Conservation (phyloP, 2,329 filamentous ascomycete species). For the Uncinocarpus reesii region DNA sequence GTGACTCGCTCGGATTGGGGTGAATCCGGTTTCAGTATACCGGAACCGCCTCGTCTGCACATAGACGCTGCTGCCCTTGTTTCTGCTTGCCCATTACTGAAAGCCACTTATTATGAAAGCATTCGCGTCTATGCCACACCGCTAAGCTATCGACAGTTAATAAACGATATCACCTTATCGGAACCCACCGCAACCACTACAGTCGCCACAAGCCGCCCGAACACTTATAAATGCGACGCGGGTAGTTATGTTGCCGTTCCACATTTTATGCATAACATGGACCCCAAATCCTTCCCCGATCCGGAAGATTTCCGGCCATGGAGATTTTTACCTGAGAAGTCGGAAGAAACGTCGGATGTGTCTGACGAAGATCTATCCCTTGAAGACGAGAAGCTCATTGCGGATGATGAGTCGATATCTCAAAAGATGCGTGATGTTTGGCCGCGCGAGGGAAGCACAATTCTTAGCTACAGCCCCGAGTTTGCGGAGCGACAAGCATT, state of each 20-base stretch:
- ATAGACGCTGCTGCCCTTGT: constrained; percentile 35
- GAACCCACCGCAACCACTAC: constrained; percentile 33
- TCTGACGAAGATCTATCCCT: constrained; percentile 19
- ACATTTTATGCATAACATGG: constrained; percentile 37
- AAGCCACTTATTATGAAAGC: constrained; percentile 39
- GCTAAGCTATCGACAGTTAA: constrained; percentile 35
- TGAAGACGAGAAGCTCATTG: not conserved
- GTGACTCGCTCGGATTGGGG: constrained; percentile 29
- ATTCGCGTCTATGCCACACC: constrained; percentile 37
- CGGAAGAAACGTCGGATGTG: constrained; percentile 28
- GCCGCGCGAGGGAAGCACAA: constrained; percentile 33
- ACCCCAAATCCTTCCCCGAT: constrained; percentile 33
- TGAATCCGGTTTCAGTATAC: constrained; percentile 34
- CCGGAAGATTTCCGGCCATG: constrained; percentile 37
- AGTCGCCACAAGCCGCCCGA: constrained; percentile 22
- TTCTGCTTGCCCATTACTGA: constrained; percentile 38
- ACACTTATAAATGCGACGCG: constrained; percentile 33
- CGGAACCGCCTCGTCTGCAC: constrained; percentile 35
- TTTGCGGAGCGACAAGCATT: constrained; percentile 45
- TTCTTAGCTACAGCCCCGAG: constrained; percentile 41
- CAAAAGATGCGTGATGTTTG: constrained; percentile 1
- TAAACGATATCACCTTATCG: constrained; percentile 30
- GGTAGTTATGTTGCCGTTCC: constrained; percentile 38
- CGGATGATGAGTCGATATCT: not conserved
- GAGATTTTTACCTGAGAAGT: constrained; percentile 38